Conservation (phyloP, 1,284 basidiomycete genomes). For the Ustilago sp. region DNA sequence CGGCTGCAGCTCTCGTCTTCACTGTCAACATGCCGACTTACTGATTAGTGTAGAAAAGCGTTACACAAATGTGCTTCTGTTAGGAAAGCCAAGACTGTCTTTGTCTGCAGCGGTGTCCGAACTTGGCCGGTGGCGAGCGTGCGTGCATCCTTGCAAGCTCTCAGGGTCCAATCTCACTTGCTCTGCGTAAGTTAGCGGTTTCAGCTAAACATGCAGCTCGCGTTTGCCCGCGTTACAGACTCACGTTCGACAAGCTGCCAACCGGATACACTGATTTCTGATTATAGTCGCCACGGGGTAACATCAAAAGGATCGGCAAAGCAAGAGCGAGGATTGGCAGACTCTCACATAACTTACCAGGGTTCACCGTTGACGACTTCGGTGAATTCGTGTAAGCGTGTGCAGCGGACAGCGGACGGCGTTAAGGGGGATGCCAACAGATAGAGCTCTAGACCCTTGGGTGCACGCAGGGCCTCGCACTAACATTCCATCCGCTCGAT, state of each 20-base stretch:
- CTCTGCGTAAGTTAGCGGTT: background rate
- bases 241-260: constrained; percentile 3
- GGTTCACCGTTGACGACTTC: background rate
- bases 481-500: background rate
- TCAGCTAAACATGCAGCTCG: constrained; percentile 1
- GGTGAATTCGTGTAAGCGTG: background rate
- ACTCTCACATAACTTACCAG: background rate
- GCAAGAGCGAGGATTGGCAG: background rate
- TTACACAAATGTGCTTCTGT: background rate
- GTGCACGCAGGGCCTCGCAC: constrained; percentile 3
- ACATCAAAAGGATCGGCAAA: background rate
- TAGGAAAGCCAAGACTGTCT: background rate
- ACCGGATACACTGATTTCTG: background rate
- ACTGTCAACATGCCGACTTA: background rate
- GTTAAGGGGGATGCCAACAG: background rate
- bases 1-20: background rate
- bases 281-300: background rate
- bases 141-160: background rate
- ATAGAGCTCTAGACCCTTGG: constrained; percentile 2
- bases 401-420: constrained; percentile 7
- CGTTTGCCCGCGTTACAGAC: background rate
- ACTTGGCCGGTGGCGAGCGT: background rate
- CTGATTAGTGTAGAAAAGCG: background rate
- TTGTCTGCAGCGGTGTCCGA: background rate
- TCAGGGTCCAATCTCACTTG: background rate